Evolutionary conservation across 371 early-diverging fungal species (phyloP).

Genomic region (Apophysomyces ossiformis): DNA sequence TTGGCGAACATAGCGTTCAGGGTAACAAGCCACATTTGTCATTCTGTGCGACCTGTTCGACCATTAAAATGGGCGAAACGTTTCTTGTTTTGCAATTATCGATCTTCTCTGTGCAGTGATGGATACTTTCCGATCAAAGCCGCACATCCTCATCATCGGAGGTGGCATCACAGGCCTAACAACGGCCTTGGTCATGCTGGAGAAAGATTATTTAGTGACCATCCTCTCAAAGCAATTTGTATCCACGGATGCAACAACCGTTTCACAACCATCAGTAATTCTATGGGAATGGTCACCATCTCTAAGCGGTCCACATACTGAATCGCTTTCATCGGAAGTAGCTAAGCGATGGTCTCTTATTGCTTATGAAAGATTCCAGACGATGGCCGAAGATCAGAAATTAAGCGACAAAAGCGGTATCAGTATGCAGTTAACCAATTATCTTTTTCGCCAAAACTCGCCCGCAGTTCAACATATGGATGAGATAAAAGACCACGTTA

Average conservation of each 20-base stretch:
- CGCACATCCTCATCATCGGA: constrained; percentile 1
- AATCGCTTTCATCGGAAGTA: not conserved
- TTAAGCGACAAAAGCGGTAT: not conserved
- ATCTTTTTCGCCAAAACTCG: constrained; percentile 1
- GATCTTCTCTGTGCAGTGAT: not conserved
- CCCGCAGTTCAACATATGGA: not conserved
- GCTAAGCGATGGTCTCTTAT: not conserved
- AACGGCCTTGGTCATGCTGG: not conserved
- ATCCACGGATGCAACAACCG: not conserved
- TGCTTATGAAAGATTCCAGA: not conserved
- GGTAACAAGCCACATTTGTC: not conserved
- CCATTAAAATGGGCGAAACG: constrained; percentile 3
- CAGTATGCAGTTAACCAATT: constrained; percentile 1
- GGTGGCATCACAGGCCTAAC: constrained; percentile 2
- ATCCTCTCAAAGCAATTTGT: not conserved
- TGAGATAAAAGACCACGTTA: not conserved
- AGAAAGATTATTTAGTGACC: not conserved
- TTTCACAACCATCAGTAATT: not conserved
- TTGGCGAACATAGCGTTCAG: not conserved
- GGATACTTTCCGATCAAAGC: constrained; percentile 10
- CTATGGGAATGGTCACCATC: not conserved
- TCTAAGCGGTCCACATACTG: not conserved
- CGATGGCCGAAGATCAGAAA: not conserved
- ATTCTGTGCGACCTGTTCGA: not conserved
- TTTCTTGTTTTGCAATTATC: not conserved